Conservation (phyloP, 225 moss, liverwort and hornwort genomes). For the Straminergon stramineum region DNA sequence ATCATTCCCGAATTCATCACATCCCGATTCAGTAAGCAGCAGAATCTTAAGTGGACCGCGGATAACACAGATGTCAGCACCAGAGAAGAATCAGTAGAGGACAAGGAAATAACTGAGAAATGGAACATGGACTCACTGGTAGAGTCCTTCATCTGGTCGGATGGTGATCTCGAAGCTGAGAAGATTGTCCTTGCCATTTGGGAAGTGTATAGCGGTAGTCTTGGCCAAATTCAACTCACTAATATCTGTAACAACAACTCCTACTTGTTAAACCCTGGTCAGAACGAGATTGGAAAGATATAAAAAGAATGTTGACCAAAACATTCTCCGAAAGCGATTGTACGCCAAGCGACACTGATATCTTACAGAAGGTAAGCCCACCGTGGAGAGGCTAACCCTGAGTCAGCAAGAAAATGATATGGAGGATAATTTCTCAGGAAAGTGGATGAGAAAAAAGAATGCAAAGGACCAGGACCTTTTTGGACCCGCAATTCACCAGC, state of each 20-base stretch:
- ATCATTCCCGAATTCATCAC: neutral
- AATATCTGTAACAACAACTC: conserved; percentile 61
- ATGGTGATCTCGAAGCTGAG: conserved; percentile 94
- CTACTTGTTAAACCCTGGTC: conserved; percentile 1
- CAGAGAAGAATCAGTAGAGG: neutral
- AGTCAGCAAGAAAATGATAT: neutral
- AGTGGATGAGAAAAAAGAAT: neutral
- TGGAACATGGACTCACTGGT: conserved; percentile 52
- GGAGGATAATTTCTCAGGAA: neutral
- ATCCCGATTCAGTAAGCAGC: neutral
- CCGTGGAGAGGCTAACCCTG: neutral
- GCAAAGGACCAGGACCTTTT: conserved; percentile 47
- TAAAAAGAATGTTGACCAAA: neutral
- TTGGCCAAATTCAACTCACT: conserved; percentile 97
- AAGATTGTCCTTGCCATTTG: conserved; percentile 97
- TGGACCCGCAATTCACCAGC: conserved; percentile 96
- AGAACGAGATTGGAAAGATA: neutral
- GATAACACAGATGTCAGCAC: neutral
- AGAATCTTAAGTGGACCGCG: neutral
- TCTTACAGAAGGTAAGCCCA: neutral
- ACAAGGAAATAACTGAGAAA: neutral
- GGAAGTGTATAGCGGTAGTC: conserved; percentile 78
- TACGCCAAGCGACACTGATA: neutral
- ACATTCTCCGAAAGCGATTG: neutral
- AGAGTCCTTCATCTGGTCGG: conserved; percentile 92